Conservation (phyloP, 768 basidiomycete genomes). For the Wakefieldia striispora region DNA sequence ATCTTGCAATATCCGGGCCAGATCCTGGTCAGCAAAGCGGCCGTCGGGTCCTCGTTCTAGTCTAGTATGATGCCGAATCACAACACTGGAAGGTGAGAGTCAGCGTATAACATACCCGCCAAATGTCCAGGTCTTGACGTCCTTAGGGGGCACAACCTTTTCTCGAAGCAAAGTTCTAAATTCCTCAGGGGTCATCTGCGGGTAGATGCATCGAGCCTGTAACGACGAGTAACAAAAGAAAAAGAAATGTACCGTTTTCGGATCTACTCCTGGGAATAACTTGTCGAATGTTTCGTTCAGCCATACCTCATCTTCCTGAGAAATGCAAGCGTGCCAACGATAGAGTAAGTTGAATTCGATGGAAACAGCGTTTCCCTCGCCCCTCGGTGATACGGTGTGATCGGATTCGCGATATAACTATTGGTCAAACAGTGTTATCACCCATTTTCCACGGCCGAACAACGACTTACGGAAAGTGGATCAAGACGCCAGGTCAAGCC, state of each 20-base stretch:
- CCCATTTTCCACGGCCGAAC: background rate
- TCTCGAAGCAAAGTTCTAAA: constrained; percentile 17
- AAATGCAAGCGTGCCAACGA: constrained; percentile 66
- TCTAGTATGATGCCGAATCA: constrained; percentile 28
- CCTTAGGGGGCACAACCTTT: constrained; percentile 4
- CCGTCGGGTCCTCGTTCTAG: constrained; percentile 49
- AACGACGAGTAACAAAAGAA: background rate
- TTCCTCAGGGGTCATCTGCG: constrained; percentile 19
- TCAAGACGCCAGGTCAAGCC: constrained; percentile 65
- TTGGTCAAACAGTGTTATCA: background rate
- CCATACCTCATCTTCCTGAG: constrained; percentile 55
- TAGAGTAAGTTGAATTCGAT: constrained; percentile 68
- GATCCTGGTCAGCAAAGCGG: constrained; percentile 60
- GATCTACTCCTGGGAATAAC: constrained; percentile 42
- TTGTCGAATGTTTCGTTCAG: constrained; percentile 44
- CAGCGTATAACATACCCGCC: constrained; percentile 34
- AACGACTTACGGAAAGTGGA: constrained; percentile 51
- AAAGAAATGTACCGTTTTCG: constrained; percentile 34
- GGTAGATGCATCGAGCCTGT: background rate
- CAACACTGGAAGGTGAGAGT: background rate
- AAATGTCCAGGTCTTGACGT: constrained; percentile 54
- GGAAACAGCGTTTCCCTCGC: constrained; percentile 74
- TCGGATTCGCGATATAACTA: constrained; percentile 49
- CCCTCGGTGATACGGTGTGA: constrained; percentile 58
- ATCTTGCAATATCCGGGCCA: constrained; percentile 60